phyloP scores from a whole-genome alignment of 2,329 filamentous ascomycete species.

The Bipolaris cookei region DNA sequence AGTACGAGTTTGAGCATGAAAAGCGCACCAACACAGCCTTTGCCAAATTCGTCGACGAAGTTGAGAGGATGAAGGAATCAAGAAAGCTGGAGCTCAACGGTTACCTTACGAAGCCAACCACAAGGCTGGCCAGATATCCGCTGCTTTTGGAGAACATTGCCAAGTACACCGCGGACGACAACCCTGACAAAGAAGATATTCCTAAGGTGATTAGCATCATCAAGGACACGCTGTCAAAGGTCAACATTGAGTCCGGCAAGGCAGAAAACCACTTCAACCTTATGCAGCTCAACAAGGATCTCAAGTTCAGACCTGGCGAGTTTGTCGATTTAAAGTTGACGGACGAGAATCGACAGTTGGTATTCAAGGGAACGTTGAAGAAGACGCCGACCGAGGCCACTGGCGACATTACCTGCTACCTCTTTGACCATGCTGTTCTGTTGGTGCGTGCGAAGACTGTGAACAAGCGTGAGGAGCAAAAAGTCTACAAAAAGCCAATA shows the following conservation, averaged over 20 bases:
- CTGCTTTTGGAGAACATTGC: conserved; percentile 87
- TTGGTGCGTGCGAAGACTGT: conserved; percentile 89
- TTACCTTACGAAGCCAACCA: conserved; percentile 97
- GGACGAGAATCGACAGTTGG: conserved; percentile 87
- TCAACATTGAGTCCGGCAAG: conserved; percentile 95
- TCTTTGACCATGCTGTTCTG: conserved; percentile 95
- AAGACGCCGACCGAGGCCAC: conserved; percentile 84
- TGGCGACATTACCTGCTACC: conserved; percentile 87
- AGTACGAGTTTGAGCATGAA: conserved; percentile 98
- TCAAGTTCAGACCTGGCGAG: conserved; percentile 89
- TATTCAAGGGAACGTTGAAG: conserved; percentile 94
- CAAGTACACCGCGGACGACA: conserved; percentile 89
- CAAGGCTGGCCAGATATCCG: conserved; percentile 90
- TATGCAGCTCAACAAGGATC: conserved; percentile 85
- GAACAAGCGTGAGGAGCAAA: conserved; percentile 92
- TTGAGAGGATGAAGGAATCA: conserved; percentile 93
- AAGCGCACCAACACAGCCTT: conserved; percentile 85
- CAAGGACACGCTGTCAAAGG: conserved; percentile 81
- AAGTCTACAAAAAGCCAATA: conserved; percentile 94
- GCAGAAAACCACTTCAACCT: conserved; percentile 98
- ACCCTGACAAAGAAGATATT: conserved; percentile 88
- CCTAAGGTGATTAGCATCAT: conserved; percentile 88
- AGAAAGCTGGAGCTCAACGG: conserved; percentile 96
- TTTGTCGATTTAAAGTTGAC: conserved; percentile 93
- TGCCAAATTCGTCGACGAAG: conserved; percentile 91